Percentiles rank a stretch among this genome's conserved stretches.
These are phyloP conservation scores for Apiotrichum veenhuisii DNA, from an alignment of 1,284 basidiomycete species.

Conservation along the genomic window DNA sequence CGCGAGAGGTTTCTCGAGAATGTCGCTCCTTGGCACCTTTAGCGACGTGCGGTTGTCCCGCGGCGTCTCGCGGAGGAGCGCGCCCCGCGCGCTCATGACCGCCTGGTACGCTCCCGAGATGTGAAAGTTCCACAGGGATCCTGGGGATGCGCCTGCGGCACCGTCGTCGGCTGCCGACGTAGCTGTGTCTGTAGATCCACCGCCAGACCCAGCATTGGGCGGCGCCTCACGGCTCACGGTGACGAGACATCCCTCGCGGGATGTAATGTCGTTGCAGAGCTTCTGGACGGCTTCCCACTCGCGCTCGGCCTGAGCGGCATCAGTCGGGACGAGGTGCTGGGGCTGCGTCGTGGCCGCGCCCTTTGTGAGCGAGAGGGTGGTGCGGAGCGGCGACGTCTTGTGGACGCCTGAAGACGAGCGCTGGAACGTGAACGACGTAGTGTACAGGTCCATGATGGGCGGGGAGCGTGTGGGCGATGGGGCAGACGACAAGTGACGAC, in stretches of 20 bases:
- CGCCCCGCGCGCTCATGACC: slow-evolving; percentile 84
- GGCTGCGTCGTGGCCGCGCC: slow-evolving; percentile 30
- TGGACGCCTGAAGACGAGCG: slow-evolving; percentile 12
- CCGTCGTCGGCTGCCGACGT: not conserved
- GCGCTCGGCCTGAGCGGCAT: slow-evolving; percentile 32
- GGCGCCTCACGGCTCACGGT: slow-evolving; percentile 62
- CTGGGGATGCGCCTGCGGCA: not conserved
- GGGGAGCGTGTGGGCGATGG: not conserved
- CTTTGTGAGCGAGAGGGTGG: slow-evolving; percentile 22
- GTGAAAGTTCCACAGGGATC: slow-evolving; percentile 71
- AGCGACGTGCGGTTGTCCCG: slow-evolving; percentile 79
- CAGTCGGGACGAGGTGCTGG: slow-evolving; percentile 16
- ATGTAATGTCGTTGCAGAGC: slow-evolving; percentile 72
- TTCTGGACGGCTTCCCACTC: slow-evolving; percentile 70
- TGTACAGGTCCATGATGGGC: slow-evolving; percentile 77
- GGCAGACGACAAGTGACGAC: not conserved
- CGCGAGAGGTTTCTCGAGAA: slow-evolving; percentile 73
- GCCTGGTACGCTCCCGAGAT: slow-evolving; percentile 87
- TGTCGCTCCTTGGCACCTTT: slow-evolving; percentile 85
- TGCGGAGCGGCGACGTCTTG: slow-evolving; percentile 13
- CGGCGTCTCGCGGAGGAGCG: slow-evolving; percentile 83
- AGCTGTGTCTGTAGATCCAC: slow-evolving; percentile 1
- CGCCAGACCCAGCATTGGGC: not conserved
- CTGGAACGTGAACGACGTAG: slow-evolving; percentile 61
- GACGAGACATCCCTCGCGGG: slow-evolving; percentile 74